Conservation (phyloP, 176 grass and related monocot species). For the Aegilops tauschii region DNA sequence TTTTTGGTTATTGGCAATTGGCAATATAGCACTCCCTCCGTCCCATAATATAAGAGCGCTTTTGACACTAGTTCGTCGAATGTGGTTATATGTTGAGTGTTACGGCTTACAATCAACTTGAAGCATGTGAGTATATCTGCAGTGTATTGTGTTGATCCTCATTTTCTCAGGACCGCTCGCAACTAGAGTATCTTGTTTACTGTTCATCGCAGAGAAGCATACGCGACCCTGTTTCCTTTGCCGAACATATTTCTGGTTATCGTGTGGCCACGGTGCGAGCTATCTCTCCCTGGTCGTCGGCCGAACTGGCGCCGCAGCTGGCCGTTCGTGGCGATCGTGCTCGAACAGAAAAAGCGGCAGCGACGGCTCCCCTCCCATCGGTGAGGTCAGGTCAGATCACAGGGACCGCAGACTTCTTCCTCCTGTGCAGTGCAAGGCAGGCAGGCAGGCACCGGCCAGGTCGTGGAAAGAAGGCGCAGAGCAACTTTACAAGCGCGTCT, state of each 20-base stretch:
- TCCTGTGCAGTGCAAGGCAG: not conserved
- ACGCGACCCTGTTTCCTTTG: not conserved
- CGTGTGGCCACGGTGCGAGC: not conserved
- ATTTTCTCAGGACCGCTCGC: no score
- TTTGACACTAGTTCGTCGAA: not conserved
- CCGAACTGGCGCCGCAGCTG: not conserved
- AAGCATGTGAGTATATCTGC: not conserved
- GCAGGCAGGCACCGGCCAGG: not conserved
- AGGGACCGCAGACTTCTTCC: not conserved
- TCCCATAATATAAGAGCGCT: no score
- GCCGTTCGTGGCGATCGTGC: not conserved
- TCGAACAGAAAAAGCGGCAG: not conserved
- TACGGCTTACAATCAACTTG: not conserved
- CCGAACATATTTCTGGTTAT: not conserved
- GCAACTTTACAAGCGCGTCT: not conserved
- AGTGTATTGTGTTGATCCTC: no score
- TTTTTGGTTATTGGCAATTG: not conserved
- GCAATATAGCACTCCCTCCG: not conserved
- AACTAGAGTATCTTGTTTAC: not conserved
- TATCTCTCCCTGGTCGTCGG: not conserved
- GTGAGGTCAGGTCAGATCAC: not conserved
- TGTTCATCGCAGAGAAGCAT: not conserved
- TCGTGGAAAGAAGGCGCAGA: not conserved
- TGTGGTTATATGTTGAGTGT: not conserved
- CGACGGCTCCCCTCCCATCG: not conserved